These are phyloP conservation scores for Fraxinus pennsylvanica DNA, from an alignment of 257 asterid species.

Conservation along the genomic window DNA sequence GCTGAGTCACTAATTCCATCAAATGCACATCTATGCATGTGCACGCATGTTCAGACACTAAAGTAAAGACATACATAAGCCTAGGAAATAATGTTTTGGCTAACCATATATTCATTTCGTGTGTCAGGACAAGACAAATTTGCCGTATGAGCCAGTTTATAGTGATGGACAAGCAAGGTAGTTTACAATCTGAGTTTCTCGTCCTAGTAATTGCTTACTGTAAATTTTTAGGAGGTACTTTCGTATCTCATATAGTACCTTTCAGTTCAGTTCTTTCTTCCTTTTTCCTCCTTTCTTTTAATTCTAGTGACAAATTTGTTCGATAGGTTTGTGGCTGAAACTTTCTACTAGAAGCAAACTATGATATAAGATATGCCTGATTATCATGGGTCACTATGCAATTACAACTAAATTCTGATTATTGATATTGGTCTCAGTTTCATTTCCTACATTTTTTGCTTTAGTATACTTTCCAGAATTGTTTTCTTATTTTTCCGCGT, in stretches of 20 bases:
- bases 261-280: not conserved
- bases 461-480: not conserved
- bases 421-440: not conserved
- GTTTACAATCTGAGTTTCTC: not conserved
- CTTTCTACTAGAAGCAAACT: not conserved
- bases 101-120: conserved; percentile 22
- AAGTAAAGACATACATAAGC: not conserved
- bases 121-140: conserved; percentile 78
- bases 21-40: not conserved
- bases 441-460: not conserved
- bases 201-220: conserved; percentile 2
- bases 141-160: conserved; percentile 83
- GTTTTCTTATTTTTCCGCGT: not conserved
- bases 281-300: not conserved
- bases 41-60: not conserved
- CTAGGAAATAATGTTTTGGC: not conserved
- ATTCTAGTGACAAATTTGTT: not conserved
- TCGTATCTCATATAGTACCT: not conserved
- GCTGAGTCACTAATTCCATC: not conserved
- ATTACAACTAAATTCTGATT: not conserved
- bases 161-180: conserved; percentile 97
- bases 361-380: not conserved
- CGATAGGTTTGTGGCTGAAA: not conserved
- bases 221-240: not conserved
- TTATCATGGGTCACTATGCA: not conserved